Evolutionary conservation across 2,329 filamentous ascomycete species (phyloP).

Genomic region (Chaetomium sp.): DNA sequence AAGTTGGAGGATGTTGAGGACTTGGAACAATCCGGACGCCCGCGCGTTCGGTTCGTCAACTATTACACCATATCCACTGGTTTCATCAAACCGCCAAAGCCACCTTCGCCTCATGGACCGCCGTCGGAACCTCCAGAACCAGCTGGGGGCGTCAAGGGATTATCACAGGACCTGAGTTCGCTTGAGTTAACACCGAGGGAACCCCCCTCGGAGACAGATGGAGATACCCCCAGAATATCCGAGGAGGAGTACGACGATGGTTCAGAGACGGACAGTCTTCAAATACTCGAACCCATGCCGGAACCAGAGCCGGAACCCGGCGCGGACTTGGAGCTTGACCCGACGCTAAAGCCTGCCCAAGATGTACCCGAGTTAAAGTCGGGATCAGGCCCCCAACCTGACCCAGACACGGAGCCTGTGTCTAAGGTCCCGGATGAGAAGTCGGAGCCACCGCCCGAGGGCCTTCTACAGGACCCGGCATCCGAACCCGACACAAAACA

Average conservation of each 20-base stretch:
- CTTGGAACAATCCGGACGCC: conserved; percentile 32
- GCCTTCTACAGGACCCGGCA: not conserved
- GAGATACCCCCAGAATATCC: conserved; percentile 26
- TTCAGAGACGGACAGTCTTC: not conserved
- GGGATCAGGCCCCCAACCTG: too few species aligned
- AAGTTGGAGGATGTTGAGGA: conserved; percentile 66
- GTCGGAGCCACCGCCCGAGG: too few species aligned
- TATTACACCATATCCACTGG: conserved; percentile 87
- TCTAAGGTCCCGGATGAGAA: not conserved
- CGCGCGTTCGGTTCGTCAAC: conserved; percentile 72
- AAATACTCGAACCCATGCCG: conserved; percentile 13
- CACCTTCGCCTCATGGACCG: conserved; percentile 1
- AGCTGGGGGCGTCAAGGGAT: not conserved
- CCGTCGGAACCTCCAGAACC: not conserved
- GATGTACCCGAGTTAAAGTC: too few species aligned
- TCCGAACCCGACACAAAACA: not conserved
- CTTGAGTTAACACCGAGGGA: not conserved
- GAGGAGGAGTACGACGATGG: conserved; percentile 36
- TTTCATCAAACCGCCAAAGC: conserved; percentile 48
- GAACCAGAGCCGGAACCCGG: conserved; percentile 4
- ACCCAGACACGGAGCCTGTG: not conserved
- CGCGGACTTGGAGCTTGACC: not conserved
- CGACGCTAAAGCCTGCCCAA: not conserved
- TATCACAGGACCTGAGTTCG: not conserved
- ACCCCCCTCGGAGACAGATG: not conserved